A percentile compares a stretch with the other conserved stretches of the same genome.
Conservation (phyloP, 352 stramenopile genomes). For the Phytophthora citricola region DNA sequence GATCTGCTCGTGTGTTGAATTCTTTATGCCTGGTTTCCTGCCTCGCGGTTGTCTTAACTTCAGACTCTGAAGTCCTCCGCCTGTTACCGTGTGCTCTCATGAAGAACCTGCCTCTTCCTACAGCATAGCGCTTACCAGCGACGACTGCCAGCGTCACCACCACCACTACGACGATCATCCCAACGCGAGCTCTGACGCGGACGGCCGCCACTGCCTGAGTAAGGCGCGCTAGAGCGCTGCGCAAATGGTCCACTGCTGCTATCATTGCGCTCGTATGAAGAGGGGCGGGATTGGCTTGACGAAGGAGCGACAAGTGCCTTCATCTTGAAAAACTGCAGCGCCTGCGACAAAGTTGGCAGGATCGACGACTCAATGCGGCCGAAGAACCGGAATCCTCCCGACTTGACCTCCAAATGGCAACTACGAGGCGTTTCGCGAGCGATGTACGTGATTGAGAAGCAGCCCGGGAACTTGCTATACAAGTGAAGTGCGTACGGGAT, state of each 20-base stretch:
- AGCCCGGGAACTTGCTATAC: conserved; percentile 88
- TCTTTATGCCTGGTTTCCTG: conserved; percentile 14
- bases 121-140: conserved; percentile 31
- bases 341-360: conserved; percentile 76
- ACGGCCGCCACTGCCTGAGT: conserved; percentile 49
- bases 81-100: neutral
- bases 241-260: conserved; percentile 63
- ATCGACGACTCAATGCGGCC: conserved; percentile 89
- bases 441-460: conserved; percentile 91
- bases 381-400: conserved; percentile 87
- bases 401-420: conserved; percentile 90
- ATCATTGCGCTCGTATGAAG: conserved; percentile 59
- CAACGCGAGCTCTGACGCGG: conserved; percentile 71
- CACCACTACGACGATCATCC: conserved; percentile 66
- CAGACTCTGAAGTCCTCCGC: neutral
- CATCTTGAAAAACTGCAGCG: conserved; percentile 92
- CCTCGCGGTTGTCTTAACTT: conserved; percentile 8
- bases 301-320: conserved; percentile 75
- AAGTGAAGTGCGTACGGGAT: conserved; percentile 88
- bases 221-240: conserved; percentile 56
- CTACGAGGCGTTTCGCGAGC: conserved; percentile 83
- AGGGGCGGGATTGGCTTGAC: conserved; percentile 40
- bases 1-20: conserved; percentile 18
- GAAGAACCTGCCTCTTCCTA: conserved; percentile 3
- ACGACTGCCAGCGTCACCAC: conserved; percentile 33